Conservation (phyloP, 495 filamentous ascomycete species). For the Annulohypoxylon nitens region DNA sequence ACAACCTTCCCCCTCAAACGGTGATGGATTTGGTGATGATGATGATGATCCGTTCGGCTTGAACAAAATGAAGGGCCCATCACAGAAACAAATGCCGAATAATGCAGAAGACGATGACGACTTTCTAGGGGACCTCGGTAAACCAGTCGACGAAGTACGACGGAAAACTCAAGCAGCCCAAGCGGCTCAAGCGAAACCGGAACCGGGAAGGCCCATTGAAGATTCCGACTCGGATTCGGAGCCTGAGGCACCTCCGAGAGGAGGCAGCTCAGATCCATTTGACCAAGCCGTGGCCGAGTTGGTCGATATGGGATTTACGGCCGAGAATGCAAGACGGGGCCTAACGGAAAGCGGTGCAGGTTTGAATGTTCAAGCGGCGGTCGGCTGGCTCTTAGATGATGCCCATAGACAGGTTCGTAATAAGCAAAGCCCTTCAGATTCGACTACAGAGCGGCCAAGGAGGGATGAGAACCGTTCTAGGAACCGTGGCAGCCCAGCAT, state of each 20-base stretch:
- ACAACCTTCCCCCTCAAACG: conserved; percentile 30
- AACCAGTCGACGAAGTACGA: conserved; percentile 84
- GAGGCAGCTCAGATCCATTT: conserved; percentile 67
- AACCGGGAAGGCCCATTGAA: conserved; percentile 62
- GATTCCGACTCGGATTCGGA: conserved; percentile 60
- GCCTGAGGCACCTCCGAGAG: conserved; percentile 46
- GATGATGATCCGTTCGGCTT: conserved; percentile 94
- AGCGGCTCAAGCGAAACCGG: conserved; percentile 56
- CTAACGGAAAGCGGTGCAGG: conserved; percentile 83
- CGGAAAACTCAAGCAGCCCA: conserved; percentile 56
- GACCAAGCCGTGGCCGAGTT: conserved; percentile 90
- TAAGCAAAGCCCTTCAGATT: conserved; percentile 45
- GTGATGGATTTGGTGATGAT: conserved; percentile 57
- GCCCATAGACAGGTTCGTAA: conserved; percentile 78
- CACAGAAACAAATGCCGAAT: conserved; percentile 51
- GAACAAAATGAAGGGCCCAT: conserved; percentile 64
- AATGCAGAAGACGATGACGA: conserved; percentile 87
- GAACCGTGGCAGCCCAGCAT: conserved; percentile 51
- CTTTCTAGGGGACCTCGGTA: conserved; percentile 86
- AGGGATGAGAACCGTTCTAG: conserved; percentile 54
- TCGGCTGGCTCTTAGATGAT: conserved; percentile 89
- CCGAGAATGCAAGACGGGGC: conserved; percentile 81
- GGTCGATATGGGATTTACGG: conserved; percentile 94
- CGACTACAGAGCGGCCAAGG: conserved; percentile 32
- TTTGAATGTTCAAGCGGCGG: conserved; percentile 85